phyloP scores from a whole-genome alignment of 805 yeast genomes.

The Tetrapisispora arboricola region DNA sequence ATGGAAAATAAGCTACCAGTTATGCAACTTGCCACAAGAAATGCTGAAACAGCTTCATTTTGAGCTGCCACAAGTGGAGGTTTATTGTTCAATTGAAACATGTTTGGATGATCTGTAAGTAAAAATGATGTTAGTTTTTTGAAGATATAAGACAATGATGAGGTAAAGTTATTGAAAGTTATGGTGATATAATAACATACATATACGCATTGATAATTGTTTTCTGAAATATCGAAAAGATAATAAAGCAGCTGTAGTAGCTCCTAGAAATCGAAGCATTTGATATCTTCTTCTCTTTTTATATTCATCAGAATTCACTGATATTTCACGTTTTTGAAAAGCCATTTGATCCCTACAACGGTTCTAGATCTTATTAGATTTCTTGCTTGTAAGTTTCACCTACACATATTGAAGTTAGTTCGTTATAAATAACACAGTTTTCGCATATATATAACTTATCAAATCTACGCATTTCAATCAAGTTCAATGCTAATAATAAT shows the following conservation, averaged over 20 bases:
- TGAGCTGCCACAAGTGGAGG: constrained; percentile 76
- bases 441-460: no score
- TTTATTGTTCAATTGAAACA: constrained; percentile 75
- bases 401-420: no score
- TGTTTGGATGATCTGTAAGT: constrained; percentile 45
- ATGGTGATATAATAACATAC: no score
- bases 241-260: constrained; percentile 60
- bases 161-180: no score
- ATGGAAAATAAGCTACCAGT: constrained; percentile 63
- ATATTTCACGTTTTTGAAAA: neutral
- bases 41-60: constrained; percentile 77
- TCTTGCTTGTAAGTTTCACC: no score
- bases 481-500: no score
- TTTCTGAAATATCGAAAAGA: constrained; percentile 67
- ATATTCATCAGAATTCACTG: constrained; percentile 2
- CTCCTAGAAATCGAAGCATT: constrained; percentile 60
- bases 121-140: neutral
- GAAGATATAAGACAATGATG: constrained; percentile 7
- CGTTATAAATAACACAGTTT: no score
- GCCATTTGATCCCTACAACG: no score
- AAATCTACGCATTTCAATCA: no score
- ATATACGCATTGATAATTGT: constrained; percentile 64
- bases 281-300: constrained; percentile 49
- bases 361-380: no score
- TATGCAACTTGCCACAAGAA: constrained; percentile 65